Conservation (phyloP, 1,284 basidiomycete genomes). For the Puccinia coronata region DNA sequence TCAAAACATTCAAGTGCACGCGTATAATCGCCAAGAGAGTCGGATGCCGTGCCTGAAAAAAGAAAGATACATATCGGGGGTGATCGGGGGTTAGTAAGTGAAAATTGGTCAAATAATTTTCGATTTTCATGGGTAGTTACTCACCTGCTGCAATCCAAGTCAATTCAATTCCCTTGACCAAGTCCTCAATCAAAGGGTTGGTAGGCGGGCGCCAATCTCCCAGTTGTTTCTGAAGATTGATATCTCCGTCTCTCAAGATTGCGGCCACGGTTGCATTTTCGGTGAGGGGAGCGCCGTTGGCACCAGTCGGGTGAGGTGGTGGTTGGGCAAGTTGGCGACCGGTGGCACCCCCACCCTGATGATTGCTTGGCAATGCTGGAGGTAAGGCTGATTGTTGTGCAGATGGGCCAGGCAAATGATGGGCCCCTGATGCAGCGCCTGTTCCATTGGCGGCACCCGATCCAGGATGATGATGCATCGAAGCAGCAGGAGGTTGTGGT, state of each 20-base stretch:
- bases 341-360: not conserved
- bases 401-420: constrained; percentile 16
- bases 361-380: constrained; percentile 17
- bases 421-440: not conserved
- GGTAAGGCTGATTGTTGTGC: constrained; percentile 11
- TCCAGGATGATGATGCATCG: not conserved
- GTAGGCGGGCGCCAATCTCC: constrained; percentile 34
- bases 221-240: not conserved
- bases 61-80: constrained; percentile 48
- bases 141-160: constrained; percentile 42
- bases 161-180: constrained; percentile 32
- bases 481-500: not conserved
- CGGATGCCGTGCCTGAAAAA: constrained; percentile 64
- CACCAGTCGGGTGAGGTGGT: constrained; percentile 16
- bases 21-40: constrained; percentile 84
- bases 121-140: too few species aligned
- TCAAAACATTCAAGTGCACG: constrained; percentile 86
- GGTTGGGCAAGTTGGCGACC: constrained; percentile 38
- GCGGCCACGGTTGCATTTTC: constrained; percentile 34
- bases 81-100: constrained; percentile 53
- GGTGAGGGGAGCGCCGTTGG: constrained; percentile 18
- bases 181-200: constrained; percentile 26
- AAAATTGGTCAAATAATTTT: constrained; percentile 11
- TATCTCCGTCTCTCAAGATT: constrained; percentile 35
- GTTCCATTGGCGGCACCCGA: not conserved